Evolutionary conservation across 2,329 filamentous ascomycete genomes (phyloP).

Genomic region (Dothidotthia symphoricarpi): DNA sequence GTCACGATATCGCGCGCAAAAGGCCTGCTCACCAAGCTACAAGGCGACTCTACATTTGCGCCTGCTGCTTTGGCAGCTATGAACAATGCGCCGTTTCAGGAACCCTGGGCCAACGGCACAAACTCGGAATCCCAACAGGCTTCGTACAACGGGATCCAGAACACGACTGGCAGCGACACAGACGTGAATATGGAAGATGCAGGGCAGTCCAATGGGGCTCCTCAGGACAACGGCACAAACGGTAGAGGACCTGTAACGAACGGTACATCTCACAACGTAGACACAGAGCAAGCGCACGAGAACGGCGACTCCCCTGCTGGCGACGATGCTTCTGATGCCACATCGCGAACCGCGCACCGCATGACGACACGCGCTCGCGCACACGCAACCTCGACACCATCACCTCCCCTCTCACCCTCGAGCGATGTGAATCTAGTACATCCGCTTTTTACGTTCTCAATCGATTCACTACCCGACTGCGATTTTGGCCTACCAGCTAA

Average conservation of each 20-base stretch:
- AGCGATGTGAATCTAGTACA: constrained; percentile 61
- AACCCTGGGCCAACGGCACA: constrained; percentile 14
- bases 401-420: constrained; percentile 48
- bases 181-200: constrained; percentile 34
- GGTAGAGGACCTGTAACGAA: constrained; percentile 21
- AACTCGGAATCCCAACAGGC: constrained; percentile 7
- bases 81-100: constrained; percentile 28
- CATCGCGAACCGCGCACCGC: constrained; percentile 47
- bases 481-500: constrained; percentile 68
- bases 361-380: constrained; percentile 58
- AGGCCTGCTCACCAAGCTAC: constrained; percentile 68
- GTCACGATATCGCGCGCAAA: constrained; percentile 71
- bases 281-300: constrained; percentile 16
- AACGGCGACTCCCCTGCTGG: constrained; percentile 28
- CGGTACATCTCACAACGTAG: constrained; percentile 16
- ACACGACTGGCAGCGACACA: constrained; percentile 11
- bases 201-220: constrained; percentile 17
- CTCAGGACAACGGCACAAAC: constrained; percentile 10
- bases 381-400: constrained; percentile 44
- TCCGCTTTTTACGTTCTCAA: constrained; percentile 69
- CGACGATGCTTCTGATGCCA: constrained; percentile 45
- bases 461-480: constrained; percentile 62
- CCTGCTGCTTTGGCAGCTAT: constrained; percentile 56
- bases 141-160: constrained; percentile 14
- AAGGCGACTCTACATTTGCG: constrained; percentile 70